These are phyloP conservation scores for Fimicolochytrium jonesii DNA, from an alignment of 192 early-diverging fungal species.

Conservation along the genomic window DNA sequence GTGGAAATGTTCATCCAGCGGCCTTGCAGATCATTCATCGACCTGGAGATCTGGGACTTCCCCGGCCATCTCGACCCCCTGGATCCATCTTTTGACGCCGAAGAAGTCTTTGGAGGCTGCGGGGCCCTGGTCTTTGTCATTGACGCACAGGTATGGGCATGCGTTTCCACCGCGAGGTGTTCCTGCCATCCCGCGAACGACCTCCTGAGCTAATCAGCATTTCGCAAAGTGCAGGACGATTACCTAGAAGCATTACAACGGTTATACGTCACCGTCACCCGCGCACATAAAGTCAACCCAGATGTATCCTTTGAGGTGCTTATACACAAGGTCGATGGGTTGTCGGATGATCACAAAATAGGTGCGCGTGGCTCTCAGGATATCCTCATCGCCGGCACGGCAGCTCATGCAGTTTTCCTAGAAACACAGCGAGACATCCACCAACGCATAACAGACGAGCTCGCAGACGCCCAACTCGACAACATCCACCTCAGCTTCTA, in stretches of 20 bases:
- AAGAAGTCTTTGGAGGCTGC: constrained; percentile 26
- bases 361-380: constrained; percentile 43
- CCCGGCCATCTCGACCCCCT: constrained; percentile 84
- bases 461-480: constrained; percentile 71
- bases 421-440: constrained; percentile 95
- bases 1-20: background rate
- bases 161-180: background rate
- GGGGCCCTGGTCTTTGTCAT: constrained; percentile 89
- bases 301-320: constrained; percentile 89
- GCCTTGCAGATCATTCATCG: constrained; percentile 65
- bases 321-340: constrained; percentile 94
- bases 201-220: background rate
- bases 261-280: constrained; percentile 67
- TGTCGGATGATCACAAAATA: constrained; percentile 93
- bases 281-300: constrained; percentile 74
- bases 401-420: constrained; percentile 22
- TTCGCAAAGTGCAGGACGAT: constrained; percentile 69
- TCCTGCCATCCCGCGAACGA: background rate
- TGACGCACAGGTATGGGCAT: constrained; percentile 74
- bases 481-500: constrained; percentile 76
- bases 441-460: constrained; percentile 81
- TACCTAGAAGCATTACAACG: constrained; percentile 70
- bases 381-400: background rate
- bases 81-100: constrained; percentile 45
- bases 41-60: constrained; percentile 88